Base-by-base conservation (phyloP, 441 rosid species). In the Eutrema salsugineum region DNA sequence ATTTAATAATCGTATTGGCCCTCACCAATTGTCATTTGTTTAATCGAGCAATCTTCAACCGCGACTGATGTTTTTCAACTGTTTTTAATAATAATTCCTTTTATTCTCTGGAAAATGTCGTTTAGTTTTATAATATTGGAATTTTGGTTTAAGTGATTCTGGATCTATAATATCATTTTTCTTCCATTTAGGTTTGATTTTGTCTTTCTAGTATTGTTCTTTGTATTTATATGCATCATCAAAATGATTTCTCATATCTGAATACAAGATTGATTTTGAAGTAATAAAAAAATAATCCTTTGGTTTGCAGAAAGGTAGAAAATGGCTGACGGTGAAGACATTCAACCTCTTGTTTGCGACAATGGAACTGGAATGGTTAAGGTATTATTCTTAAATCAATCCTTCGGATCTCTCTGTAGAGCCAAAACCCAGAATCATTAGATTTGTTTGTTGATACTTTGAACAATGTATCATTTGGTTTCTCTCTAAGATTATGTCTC, bases 281-380 rank as follows among this genome's bases (percentile, higher is more conserved):
- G 19, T 11, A 17, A 39, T 46, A 5, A 27, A 32, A 22, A 1
- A 28, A 39, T 42, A 0, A 17, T 71, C n/a, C 35, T 64, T 75
- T 35, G 28, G 2, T 61, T 65, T 61, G 49, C 76, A 79, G 74
- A 20, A 72, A 44, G 49, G 67, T 74, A 70, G 46, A 72, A 78
- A 61, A 85, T 85, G 89, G 89, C 89, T 3, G 86, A 82, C 1
- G 81, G 77, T 57, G 87, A 84, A 77, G 88, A 83, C 77, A 85
- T 85, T 80, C 89, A 85, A 72, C 89, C 89, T 66, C 85, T 85
- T 64, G 89, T 85, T 39, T 85, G 87, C 59, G 89, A 85, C 82
- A 85, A 85, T 78, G 89, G 86, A 75, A 85, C 88, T 43, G 89
- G 89, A 81, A 85, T 85, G 89, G 89, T 85, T 49, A 85, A 85